A percentile compares a stretch with the other conserved stretches of the same genome.
phyloP scores from a whole-genome alignment of 345 rosid species.

The Salix caprea region DNA sequence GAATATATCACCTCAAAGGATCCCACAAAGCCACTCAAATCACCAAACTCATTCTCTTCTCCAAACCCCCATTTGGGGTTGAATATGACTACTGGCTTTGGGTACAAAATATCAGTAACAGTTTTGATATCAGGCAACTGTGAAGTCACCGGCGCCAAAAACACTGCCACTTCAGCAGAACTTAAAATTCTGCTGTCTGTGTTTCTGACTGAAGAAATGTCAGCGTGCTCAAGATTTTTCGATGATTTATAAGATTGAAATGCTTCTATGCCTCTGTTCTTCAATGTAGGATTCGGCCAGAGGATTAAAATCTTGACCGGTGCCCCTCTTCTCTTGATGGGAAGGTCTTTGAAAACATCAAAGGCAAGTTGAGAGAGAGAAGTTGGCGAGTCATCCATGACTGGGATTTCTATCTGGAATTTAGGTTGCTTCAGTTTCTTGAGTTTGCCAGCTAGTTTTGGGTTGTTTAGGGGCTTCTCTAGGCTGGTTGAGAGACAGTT shows the following conservation, averaged over 20 bases:
- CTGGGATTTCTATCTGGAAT: constrained; percentile 70
- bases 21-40: constrained; percentile 39
- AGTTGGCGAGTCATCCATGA: constrained; percentile 57
- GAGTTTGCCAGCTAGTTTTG: constrained; percentile 59
- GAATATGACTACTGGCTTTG: constrained; percentile 72
- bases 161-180: constrained; percentile 59
- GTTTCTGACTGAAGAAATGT: constrained; percentile 28
- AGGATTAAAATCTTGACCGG: constrained; percentile 43
- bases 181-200: constrained; percentile 24
- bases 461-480: constrained; percentile 71
- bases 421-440: constrained; percentile 73
- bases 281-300: constrained; percentile 44
- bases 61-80: constrained; percentile 74
- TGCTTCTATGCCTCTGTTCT: constrained; percentile 34
- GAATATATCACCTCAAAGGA: constrained; percentile 82
- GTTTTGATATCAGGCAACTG: constrained; percentile 36
- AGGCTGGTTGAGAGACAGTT: constrained; percentile 65
- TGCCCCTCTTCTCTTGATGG: constrained; percentile 56
- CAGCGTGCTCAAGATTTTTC: constrained; percentile 36
- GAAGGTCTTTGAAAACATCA: constrained; percentile 48
- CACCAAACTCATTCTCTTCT: constrained; percentile 54
- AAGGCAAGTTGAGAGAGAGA: constrained; percentile 54
- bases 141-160: constrained; percentile 60
- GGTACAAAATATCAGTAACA: constrained; percentile 35
- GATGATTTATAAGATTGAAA: constrained; percentile 27